phyloP scores from a whole-genome alignment of 2,329 filamentous ascomycete species.

The Penicillium sp. region DNA sequence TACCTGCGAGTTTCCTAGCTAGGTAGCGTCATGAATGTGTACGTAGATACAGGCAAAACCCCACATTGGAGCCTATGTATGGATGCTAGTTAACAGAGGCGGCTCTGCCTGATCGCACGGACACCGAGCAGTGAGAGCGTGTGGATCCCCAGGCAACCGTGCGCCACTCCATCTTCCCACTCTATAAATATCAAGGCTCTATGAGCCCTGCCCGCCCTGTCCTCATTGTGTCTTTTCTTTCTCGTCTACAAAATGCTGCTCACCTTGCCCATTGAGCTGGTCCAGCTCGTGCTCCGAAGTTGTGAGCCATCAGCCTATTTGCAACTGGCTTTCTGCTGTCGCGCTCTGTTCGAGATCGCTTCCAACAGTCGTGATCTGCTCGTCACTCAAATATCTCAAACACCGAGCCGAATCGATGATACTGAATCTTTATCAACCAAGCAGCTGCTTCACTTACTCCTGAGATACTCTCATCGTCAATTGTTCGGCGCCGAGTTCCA shows the following conservation, averaged over 20 bases:
- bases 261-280: constrained; percentile 40
- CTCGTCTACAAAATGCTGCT: constrained; percentile 27
- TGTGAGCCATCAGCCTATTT: constrained; percentile 38
- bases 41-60: no score
- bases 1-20: no score
- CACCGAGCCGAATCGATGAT: constrained; percentile 31
- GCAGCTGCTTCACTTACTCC: constrained; percentile 35
- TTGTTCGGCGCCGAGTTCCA: constrained; percentile 39
- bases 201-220: neutral
- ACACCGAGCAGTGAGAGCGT: no score
- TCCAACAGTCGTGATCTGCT: constrained; percentile 35
- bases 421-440: constrained; percentile 19
- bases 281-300: constrained; percentile 38
- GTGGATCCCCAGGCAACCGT: neutral
- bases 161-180: neutral
- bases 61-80: no score
- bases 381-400: constrained; percentile 35
- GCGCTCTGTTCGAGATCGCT: constrained; percentile 36
- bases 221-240: neutral
- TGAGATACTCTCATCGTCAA: constrained; percentile 29
- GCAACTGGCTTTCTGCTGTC: constrained; percentile 38
- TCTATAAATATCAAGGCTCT: neutral
- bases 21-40: no score
- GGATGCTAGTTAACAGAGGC: no score
- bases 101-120: no score